A percentile compares a stretch with the other conserved stretches of the same genome.
Conservation (phyloP, 805 yeast genomes). For the Hanseniaspora clermontiae region DNA sequence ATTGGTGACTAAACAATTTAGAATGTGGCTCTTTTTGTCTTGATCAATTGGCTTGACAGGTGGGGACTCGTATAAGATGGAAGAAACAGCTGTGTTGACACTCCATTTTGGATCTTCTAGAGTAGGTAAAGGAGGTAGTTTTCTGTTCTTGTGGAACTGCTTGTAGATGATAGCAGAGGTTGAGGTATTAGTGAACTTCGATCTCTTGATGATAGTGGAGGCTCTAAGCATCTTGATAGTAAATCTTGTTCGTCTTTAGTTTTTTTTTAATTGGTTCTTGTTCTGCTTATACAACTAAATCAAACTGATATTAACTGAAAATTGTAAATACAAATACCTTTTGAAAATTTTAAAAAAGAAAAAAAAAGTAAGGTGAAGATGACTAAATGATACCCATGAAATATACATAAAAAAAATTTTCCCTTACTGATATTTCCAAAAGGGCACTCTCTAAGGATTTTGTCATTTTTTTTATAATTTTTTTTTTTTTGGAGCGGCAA, state of each 20-base stretch:
- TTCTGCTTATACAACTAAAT: neutral
- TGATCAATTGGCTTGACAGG: constrained; percentile 31
- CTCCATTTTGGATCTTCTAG: constrained; percentile 90
- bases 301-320: too few species aligned
- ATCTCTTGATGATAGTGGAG: constrained; percentile 4
- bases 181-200: constrained; percentile 39
- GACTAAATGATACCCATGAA: neutral
- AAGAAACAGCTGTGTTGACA: constrained; percentile 91
- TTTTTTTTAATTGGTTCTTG: neutral
- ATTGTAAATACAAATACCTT: too few species aligned
- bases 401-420: neutral
- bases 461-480: too few species aligned
- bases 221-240: neutral
- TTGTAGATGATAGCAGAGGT: constrained; percentile 93
- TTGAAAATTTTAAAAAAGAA: too few species aligned
- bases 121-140: constrained; percentile 83
- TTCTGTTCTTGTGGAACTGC: constrained; percentile 72
- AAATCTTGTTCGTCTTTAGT: too few species aligned
- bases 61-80: constrained; percentile 86
- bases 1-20: constrained; percentile 94
- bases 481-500: neutral
- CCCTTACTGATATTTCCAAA: neutral
- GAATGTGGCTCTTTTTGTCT: constrained; percentile 71
- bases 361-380: neutral
- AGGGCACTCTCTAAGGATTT: neutral